Base-by-base conservation (phyloP, 352 stramenopile genomes). In the Phytophthora citricola region DNA sequence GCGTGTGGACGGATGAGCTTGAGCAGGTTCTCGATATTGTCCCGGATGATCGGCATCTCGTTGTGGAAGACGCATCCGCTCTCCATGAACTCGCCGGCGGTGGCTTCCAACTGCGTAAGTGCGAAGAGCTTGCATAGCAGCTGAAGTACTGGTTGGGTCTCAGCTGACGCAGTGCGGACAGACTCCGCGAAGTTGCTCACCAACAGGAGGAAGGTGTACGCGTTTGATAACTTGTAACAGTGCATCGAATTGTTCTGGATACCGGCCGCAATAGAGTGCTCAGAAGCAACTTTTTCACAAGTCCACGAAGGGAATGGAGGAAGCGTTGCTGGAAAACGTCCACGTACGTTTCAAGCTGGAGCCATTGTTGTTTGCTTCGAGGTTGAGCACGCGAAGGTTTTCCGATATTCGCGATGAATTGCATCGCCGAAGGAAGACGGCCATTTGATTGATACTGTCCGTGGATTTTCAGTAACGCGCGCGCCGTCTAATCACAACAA, bases 51-150 rank as follows among this genome's bases (percentile, higher is more conserved):
- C 20, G 68, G 26, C 54, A 94, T 76, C 6, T 89, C 69, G n/a
- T 27, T 59, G 20, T 69, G 70, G 11, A 71, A 58, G n/a, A 91
- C 69, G 20, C 71, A 78, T n/a, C 73, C 71, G 31, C 80, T 80
- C 59, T 90, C 76, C 64, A 91, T 88, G 63, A 91, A 91, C 54
- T 87, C 78, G 20, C 80, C 78, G 4, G 80, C 81, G 22, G 81
- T 69, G 0, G 49, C 47, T 69, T 96, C 86, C 15, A 96, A 61
- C 43, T 92, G 74, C 27, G 81, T 88, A 44, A 97, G 75, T 26
- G 79, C 86, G 58, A 95, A 95, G 7, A 97, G 61, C 36, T 80
- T 71, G 60, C 79, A 85, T 32, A 96, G 73, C 38, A 81, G 56
- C 7, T 76, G 74, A 51, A 94, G 60, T 17, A 89, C 81, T 6